Evolutionary conservation across 2,329 filamentous ascomycete species (phyloP).

Genomic region (Alternaria sp.): DNA sequence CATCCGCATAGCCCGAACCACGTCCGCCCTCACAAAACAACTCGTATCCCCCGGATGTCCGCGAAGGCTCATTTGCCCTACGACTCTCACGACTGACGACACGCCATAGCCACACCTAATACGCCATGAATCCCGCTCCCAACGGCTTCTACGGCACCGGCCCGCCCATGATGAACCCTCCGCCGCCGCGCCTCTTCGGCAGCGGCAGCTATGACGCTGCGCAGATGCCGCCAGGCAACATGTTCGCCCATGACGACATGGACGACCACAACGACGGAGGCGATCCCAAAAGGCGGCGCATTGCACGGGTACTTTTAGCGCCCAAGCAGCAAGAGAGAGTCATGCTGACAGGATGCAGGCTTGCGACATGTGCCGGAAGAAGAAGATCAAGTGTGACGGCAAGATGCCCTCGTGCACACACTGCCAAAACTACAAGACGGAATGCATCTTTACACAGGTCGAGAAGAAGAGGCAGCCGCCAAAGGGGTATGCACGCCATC

Average conservation of each 20-base stretch:
- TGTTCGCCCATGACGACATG: slow-evolving; percentile 60
- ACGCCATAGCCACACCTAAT: not conserved
- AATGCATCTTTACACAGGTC: slow-evolving; percentile 95
- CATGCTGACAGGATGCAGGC: slow-evolving; percentile 64
- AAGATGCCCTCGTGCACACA: slow-evolving; percentile 95
- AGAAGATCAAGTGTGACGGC: slow-evolving; percentile 97
- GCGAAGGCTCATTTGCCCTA: slow-evolving; percentile 28
- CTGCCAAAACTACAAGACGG: slow-evolving; percentile 97
- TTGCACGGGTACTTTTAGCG: slow-evolving; percentile 73
- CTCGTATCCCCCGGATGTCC: slow-evolving; percentile 20
- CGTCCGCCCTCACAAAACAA: slow-evolving; percentile 37
- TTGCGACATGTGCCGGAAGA: slow-evolving; percentile 95
- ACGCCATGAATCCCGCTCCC: slow-evolving; percentile 46
- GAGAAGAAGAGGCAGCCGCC: slow-evolving; percentile 98
- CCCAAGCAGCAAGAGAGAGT: slow-evolving; percentile 1
- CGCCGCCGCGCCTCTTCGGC: slow-evolving; percentile 53
- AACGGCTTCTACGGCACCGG: slow-evolving; percentile 46
- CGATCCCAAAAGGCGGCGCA: slow-evolving; percentile 87
- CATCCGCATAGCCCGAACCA: slow-evolving; percentile 24
- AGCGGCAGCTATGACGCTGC: slow-evolving; percentile 49
- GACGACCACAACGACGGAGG: slow-evolving; percentile 65
- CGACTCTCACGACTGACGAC: slow-evolving; percentile 8
- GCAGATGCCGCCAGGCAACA: slow-evolving; percentile 46
- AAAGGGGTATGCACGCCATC: slow-evolving; percentile 72
- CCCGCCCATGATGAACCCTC: slow-evolving; percentile 52